Evolutionary conservation across 176 grass and related monocot species (phyloP).

Genomic region (Dactylis glomerata): DNA sequence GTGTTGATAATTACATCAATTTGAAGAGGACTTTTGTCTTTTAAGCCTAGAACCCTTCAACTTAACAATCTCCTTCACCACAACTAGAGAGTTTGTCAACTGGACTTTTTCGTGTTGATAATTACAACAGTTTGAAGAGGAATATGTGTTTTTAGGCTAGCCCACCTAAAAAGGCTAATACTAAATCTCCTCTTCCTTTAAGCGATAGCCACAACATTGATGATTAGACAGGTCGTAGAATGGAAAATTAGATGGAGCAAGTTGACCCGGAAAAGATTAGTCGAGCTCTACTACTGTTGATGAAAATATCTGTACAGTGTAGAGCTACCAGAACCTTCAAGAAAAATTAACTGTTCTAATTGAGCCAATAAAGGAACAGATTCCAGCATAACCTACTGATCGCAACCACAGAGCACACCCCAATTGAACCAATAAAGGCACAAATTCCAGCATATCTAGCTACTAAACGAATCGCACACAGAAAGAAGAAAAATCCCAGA

Average conservation of each 20-base stretch:
- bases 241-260: neutral
- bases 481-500: neutral
- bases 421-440: neutral
- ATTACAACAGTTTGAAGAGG: neutral
- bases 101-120: neutral
- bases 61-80: neutral
- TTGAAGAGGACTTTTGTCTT: neutral
- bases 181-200: neutral
- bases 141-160: neutral
- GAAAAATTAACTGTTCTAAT: neutral
- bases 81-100: neutral
- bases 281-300: neutral
- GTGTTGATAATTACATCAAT: neutral
- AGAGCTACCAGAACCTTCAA: neutral
- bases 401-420: neutral
- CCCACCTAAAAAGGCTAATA: neutral
- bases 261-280: neutral
- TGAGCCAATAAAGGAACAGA: neutral
- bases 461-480: neutral
- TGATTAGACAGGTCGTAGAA: slow-evolving; percentile 6
- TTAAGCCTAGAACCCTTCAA: neutral
- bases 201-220: neutral
- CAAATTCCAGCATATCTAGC: neutral
- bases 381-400: neutral
- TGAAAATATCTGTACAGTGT: slow-evolving; percentile 27